Conservation (phyloP, 768 basidiomycete genomes). For the Amanita pallidorosea region DNA sequence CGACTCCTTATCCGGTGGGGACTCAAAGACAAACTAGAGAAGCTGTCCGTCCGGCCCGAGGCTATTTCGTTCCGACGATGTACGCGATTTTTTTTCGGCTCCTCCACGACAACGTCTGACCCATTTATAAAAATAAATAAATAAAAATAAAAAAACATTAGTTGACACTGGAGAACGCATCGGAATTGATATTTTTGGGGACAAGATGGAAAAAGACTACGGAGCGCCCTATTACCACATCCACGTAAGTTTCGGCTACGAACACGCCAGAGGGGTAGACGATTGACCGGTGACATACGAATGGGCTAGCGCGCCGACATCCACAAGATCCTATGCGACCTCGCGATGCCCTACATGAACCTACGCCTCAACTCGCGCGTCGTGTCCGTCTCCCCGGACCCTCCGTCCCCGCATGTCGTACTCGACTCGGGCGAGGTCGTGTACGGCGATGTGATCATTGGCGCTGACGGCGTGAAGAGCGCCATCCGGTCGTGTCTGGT, state of each 20-base stretch:
- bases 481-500: slow-evolving; percentile 35
- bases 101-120: no score
- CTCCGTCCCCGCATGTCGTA: slow-evolving; percentile 19
- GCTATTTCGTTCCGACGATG: slow-evolving; percentile 32
- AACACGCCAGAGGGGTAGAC: not conserved
- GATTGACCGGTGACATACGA: not conserved
- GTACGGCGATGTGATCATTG: slow-evolving; percentile 32
- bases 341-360: slow-evolving; percentile 24
- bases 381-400: slow-evolving; percentile 11
- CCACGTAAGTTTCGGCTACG: slow-evolving; percentile 17
- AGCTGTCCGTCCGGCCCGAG: slow-evolving; percentile 26
- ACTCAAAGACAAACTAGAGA: slow-evolving; percentile 26
- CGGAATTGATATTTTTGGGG: slow-evolving; percentile 17
- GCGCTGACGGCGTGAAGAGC: slow-evolving; percentile 43
- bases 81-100: slow-evolving; percentile 11
- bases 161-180: slow-evolving; percentile 20
- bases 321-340: slow-evolving; percentile 23
- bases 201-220: slow-evolving; percentile 17
- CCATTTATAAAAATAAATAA: no score
- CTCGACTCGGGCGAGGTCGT: slow-evolving; percentile 33
- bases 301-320: slow-evolving; percentile 34
- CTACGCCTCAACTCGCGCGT: slow-evolving; percentile 26
- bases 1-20: slow-evolving; percentile 43
- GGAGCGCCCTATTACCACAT: slow-evolving; percentile 24
- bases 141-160: no score